These are phyloP conservation scores for Colletotrichum paranaense DNA, from an alignment of 2,329 filamentous ascomycete genomes.

Conservation along the genomic window DNA sequence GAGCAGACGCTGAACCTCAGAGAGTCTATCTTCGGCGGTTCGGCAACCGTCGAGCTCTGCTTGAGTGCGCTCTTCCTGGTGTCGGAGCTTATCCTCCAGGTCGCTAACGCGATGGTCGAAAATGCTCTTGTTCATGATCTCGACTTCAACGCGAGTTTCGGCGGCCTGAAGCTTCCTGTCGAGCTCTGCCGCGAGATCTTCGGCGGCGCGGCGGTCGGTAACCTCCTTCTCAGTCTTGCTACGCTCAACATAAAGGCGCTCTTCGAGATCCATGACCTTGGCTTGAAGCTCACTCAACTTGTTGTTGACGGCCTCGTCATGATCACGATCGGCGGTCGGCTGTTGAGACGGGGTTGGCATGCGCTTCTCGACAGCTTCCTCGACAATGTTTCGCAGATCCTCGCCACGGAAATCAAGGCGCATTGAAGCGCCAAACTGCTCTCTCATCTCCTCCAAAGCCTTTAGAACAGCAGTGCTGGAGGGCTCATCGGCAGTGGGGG, in stretches of 20 bases:
- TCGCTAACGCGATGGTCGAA: conserved; percentile 73
- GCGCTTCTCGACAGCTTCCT: conserved; percentile 70
- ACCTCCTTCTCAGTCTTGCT: conserved; percentile 61
- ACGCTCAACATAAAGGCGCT: conserved; percentile 62
- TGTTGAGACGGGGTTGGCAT: conserved; percentile 59
- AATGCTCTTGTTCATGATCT: conserved; percentile 70
- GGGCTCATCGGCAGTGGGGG: conserved; percentile 49
- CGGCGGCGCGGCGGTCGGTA: conserved; percentile 59
- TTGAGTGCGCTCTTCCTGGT: conserved; percentile 73
- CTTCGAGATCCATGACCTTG: conserved; percentile 70
- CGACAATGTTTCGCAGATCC: conserved; percentile 71
- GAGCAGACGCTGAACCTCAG: conserved; percentile 77
- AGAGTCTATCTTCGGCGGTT: conserved; percentile 77
- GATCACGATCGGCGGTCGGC: background rate
- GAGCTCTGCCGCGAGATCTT: conserved; percentile 65
- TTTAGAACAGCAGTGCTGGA: conserved; percentile 65
- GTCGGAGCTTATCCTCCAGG: conserved; percentile 74
- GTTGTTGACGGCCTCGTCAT: conserved; percentile 62
- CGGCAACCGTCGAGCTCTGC: conserved; percentile 72
- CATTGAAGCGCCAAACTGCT: conserved; percentile 60
- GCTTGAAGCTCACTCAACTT: conserved; percentile 69
- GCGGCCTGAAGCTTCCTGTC: conserved; percentile 66
- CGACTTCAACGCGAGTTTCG: conserved; percentile 69
- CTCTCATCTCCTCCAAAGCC: conserved; percentile 73
- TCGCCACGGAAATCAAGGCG: conserved; percentile 58